Evolutionary conservation across 2,329 filamentous ascomycete species (phyloP), one percentile per base, ranked within the genome.

Genomic region (Thielaviopsis ethacetica): DNA sequence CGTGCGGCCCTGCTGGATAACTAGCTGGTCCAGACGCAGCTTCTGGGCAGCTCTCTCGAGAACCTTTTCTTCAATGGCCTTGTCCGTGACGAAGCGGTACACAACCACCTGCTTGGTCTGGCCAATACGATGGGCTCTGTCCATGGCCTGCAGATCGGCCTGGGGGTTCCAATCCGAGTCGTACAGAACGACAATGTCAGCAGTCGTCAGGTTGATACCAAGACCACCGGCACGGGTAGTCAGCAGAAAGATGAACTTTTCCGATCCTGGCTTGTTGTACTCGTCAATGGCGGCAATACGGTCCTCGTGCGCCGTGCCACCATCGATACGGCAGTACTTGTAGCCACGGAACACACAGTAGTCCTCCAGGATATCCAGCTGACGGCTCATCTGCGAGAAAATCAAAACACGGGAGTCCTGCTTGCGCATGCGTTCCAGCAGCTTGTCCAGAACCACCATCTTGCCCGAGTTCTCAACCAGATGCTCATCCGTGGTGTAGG

Each of bases 121-220:
- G 47, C 93, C 93, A 65, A 98, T 98, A 73, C 93, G 89, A 74
- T 98, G 93, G 56, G 93, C 93, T 68, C 93, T 88, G 68, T 98
- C 93, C 93, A 98, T 98, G 59, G 93, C 93, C 71, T 98, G 93
- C 61, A 98, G 74, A 82, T 98, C 93, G 19, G 93, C 93, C 71
- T 98, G 93, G 10, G 93, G 93, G 67, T 96, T 97, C 93, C 93
- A 98, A 69, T 98, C 93, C 66, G 91, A 96, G 70, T 98, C 93
- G 67, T 93, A 98, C 6, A 98, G 81, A 30, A 98, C 82, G 61
- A 98, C 93, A 67, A 97, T 95, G 66, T 98, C 93, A 59, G 93
- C 93, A 62, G 81, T 85, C 0, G 93, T 98, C 68, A 98, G 75
- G 69, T 98, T 98, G 76, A 98, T 98, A 67, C 93, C 93, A 58